Evolutionary conservation across 2,329 filamentous ascomycete species (phyloP), one percentile per base, ranked within the genome.

Genomic region (Dothiorella sarmentorum): DNA sequence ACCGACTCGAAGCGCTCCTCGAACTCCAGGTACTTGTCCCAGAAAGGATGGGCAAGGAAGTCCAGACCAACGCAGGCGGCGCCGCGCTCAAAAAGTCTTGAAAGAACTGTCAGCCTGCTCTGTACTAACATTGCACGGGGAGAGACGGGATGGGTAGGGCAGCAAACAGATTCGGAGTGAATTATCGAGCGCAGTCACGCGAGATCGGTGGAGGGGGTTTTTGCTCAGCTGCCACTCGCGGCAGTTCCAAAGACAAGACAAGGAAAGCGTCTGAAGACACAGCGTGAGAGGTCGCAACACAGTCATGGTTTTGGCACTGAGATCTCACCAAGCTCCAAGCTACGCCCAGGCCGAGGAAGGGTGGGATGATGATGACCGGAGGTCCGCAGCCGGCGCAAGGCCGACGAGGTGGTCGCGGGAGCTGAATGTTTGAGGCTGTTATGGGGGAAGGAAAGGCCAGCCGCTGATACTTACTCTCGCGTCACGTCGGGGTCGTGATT

Each of bases 21-120:
- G 68, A 95, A 97, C 71, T 97, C 94, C 63, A 99, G 85, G 69
- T 96, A 99, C 76, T 96, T 97, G 74, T 99, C 94, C 94, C 94
- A 99, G 77, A 99, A 97, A 1, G 91, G 91, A 71, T 97, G 91
- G 2, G 92, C 88, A 27, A 96, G 81, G 70, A 96, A 99, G 75
- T 99, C 94, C 17, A 97, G 82, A 15, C 94, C 94, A 38, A 96
- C 91, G 67, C 84, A 87, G 27, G 83, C 82, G 26, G 91, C 89
- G 62, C 89, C 94, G 64, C 94, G 89, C 72, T 99, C 93, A 70
- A 97, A 97, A 7, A 97, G 83, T 66, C 94, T 99, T 66, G 49
- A 35, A 53, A 35, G 61, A 62, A 56, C 66, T 63, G 72, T 80
- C 64, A 82, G 80, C 51, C 15, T 61, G 45, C 57, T 49, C 20